phyloP scores from a whole-genome alignment of 192 early-diverging fungal species.

The Backusella psychrophila region DNA sequence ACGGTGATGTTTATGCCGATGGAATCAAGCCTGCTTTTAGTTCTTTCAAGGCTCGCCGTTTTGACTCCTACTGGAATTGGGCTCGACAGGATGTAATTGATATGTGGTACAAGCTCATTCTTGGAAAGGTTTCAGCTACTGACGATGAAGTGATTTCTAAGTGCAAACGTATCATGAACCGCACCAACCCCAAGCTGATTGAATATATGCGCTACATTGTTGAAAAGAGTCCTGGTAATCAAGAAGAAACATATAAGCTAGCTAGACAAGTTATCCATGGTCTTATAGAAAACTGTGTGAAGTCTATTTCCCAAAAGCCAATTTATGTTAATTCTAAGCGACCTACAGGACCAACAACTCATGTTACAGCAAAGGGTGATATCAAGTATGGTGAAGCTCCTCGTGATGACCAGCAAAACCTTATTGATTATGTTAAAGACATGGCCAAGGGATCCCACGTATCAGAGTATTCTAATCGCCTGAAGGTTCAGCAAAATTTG shows the following conservation, averaged over 20 bases:
- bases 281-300: conserved; percentile 87
- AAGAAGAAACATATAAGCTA: conserved; percentile 80
- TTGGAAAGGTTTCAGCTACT: conserved; percentile 79
- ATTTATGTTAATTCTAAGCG: conserved; percentile 86
- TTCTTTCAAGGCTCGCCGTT: conserved; percentile 83
- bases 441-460: conserved; percentile 75
- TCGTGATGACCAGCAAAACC: conserved; percentile 79
- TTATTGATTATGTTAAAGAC: conserved; percentile 89
- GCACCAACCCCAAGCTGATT: conserved; percentile 74
- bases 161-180: conserved; percentile 91
- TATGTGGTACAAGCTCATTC: conserved; percentile 91
- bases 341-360: conserved; percentile 81
- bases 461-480: conserved; percentile 71
- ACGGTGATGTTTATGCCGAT: conserved; percentile 86
- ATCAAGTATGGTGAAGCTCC: conserved; percentile 84
- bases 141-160: conserved; percentile 91
- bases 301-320: conserved; percentile 70
- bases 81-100: conserved; percentile 80
- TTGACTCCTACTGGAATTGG: conserved; percentile 99
- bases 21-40: conserved; percentile 90
- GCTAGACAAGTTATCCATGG: conserved; percentile 76
- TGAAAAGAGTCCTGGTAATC: conserved; percentile 67
- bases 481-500: conserved; percentile 76
- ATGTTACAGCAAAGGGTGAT: conserved; percentile 78
- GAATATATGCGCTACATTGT: conserved; percentile 87